These are phyloP conservation scores for Camellia granthamiana DNA, from an alignment of 148 eudicot species.

Conservation along the genomic window DNA sequence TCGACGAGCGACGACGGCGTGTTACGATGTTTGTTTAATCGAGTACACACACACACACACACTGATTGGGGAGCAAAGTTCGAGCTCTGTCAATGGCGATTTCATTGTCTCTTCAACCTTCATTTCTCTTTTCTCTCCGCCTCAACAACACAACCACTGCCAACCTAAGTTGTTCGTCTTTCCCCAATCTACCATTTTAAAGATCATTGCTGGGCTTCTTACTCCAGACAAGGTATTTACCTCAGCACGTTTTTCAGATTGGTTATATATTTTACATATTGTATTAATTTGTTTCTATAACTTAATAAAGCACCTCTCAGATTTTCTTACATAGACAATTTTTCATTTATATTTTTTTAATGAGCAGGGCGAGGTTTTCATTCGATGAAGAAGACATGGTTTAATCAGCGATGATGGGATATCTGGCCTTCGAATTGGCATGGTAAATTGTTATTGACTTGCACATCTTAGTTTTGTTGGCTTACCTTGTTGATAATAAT, in stretches of 20 bases:
- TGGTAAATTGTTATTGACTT: conserved; percentile 44
- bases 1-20: no score
- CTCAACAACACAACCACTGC: no score
- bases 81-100: no score
- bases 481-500: conserved; percentile 5
- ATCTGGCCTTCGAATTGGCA: conserved; percentile 90
- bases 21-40: no score
- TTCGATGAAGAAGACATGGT: conserved; percentile 78
- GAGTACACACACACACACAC: no score
- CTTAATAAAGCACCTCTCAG: conserved; percentile 1
- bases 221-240: conserved; percentile 80
- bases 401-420: conserved; percentile 87
- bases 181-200: conserved; percentile 85
- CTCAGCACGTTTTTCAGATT: background rate
- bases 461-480: background rate
- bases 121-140: no score
- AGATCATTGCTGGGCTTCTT: conserved; percentile 95
- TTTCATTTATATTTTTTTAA: background rate
- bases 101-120: no score
- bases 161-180: no score
- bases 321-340: conserved; percentile 1
- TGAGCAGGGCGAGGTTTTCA: conserved; percentile 80
- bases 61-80: no score
- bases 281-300: background rate
- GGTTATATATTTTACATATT: background rate